Evolutionary conservation across 257 asterid species (phyloP), one percentile per base, ranked within the genome.

Genomic region (Solanum microdontum): DNA sequence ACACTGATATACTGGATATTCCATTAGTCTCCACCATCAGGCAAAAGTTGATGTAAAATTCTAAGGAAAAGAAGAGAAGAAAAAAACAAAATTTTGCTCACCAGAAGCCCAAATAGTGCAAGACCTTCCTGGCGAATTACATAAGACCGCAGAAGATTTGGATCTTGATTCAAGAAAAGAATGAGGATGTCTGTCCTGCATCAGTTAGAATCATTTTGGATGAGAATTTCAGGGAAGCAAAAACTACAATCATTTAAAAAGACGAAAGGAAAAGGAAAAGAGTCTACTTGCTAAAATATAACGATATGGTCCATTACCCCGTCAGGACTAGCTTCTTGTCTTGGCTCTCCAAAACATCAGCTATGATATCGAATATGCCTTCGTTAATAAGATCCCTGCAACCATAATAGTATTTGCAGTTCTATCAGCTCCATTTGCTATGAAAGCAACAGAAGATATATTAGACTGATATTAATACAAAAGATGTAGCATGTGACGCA

Each of bases 101-200:
- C 99, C 98, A 97, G 89, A 89, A 95, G 94, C 82, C 97, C 98
- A 91, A 97, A 93, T 73, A 97, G 94, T 73, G 88, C 88, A 80
- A 86, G 92, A 87, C 97, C 98, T 88, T 95, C 99, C 88, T 91
- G 96, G 89, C 92, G 93, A 88, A 92, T 88, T 36, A 94, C 94
- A 90, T 94, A 91, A 83, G 95, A 89, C 21, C 99, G 99, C 91
- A 97, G 88, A 70, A 97, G 95, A 89, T 91, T 94, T 70, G 99
- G 86, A 89, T 97, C 99, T 88, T 93, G 95, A 90, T 93, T 94
- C 94, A 94, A 93, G 89, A 82, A 48, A 45, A 93, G 95, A 92
- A 94, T 91, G 88, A 97, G 96, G 92, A 97, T 95, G 92, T 95
- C 98, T 94, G 98, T 94, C 96, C 99, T 97, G 97, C 95, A 96